Evolutionary conservation across 495 filamentous ascomycete species (phyloP), one percentile per base, ranked within the genome.

Genomic region (Corynascus novoguineensis): DNA sequence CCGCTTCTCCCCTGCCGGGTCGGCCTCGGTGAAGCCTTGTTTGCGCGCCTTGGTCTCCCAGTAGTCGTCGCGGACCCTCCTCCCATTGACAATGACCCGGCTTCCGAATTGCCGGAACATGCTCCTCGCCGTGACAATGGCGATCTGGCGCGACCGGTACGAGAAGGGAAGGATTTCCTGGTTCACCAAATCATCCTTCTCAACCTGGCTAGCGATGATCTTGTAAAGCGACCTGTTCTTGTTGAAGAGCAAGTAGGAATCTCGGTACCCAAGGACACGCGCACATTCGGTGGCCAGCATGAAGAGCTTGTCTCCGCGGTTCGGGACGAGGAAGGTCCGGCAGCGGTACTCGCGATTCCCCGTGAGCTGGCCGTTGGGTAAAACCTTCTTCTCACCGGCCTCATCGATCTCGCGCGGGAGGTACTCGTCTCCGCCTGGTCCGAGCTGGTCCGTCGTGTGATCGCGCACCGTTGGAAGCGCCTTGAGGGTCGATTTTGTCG

Each of bases 71-170:
- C 92, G 85, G 32, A 99, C 93, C 11, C 95, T 83, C 57, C 92
- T 79, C 12, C 93, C 93, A 64, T 89, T 86, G 5, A 86, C 83
- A 55, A 99, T 95, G 35, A 99, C 86, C 51, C 95, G 80, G 64
- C 90, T 95, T n/a, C 93, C 93, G 67, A 99, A 99, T 71, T 99
- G 93, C 17, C 93, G 86, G 69, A 97, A 99, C 93, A 99, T 99
- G 45, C 93, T 97, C 59, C 88, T 85, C n/a, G 93, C 93, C 4
- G 93, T 97, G 28, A 99, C 93, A 56, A 99, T 97, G 25, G 93
- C 95, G 57, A 97, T 99, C 72, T 99, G 93, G 38, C 93, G 86
- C 7, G 93, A 99, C 21, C 95, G 83, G 65, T 99, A 99, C 22
- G 93, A 97, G 72, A 97, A 99, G 0, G 95, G 95, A 28, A 99